Percentiles rank a stretch among this genome's conserved stretches.
Conservation (phyloP, 1,284 basidiomycete genomes). For the Rhodotorula sp. region DNA sequence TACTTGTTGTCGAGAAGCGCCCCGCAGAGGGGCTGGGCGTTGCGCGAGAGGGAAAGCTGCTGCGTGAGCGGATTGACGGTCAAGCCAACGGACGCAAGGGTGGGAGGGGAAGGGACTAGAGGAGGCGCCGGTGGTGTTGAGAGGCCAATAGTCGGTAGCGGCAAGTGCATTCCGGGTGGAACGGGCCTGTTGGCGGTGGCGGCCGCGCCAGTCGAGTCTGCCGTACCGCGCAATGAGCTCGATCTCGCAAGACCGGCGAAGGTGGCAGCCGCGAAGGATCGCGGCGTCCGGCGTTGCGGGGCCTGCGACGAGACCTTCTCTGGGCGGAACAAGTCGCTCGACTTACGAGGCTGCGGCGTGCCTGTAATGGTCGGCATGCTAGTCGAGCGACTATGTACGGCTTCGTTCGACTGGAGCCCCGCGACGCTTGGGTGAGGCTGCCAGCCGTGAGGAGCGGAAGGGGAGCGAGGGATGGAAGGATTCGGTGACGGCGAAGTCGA, state of each 20-base stretch:
- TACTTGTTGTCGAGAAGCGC: slow-evolving; percentile 45
- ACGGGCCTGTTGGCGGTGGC: neutral
- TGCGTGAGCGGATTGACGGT: slow-evolving; percentile 41
- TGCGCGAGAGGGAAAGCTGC: slow-evolving; percentile 31
- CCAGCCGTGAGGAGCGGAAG: slow-evolving; percentile 17
- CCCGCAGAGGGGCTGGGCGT: slow-evolving; percentile 45
- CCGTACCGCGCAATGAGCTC: neutral
- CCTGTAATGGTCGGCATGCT: slow-evolving; percentile 9
- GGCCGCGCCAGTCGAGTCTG: neutral
- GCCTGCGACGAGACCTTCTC: neutral
- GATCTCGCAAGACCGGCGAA: slow-evolving; percentile 16
- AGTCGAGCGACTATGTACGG: neutral
- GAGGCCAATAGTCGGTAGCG: slow-evolving; percentile 10
- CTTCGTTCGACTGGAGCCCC: slow-evolving; percentile 3
- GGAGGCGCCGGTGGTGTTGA: slow-evolving; percentile 6
- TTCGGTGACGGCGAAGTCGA: slow-evolving; percentile 3
- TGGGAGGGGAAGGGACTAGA: neutral
- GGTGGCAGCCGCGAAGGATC: slow-evolving; percentile 10
- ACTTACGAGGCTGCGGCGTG: neutral
- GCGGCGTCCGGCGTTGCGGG: slow-evolving; percentile 9
- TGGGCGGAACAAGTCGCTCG: slow-evolving; percentile 1
- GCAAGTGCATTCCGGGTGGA: neutral
- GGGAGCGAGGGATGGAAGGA: slow-evolving; percentile 10
- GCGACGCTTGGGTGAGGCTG: slow-evolving; percentile 10
- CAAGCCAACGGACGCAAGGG: slow-evolving; percentile 28